phyloP scores from a whole-genome alignment of 345 rosid species.

The Zanthoxylum bungeanum region DNA sequence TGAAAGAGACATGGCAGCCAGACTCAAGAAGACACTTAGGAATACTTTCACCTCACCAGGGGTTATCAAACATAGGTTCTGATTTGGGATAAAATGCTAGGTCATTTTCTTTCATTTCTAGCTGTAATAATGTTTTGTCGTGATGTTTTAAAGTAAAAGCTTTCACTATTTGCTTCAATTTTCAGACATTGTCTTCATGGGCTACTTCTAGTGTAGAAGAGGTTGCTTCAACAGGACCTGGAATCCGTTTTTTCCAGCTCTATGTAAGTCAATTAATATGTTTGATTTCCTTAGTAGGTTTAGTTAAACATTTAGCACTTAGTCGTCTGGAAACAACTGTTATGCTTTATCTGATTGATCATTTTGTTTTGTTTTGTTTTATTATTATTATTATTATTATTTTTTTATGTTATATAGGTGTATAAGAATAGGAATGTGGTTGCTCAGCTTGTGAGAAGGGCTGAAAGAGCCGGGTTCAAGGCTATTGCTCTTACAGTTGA shows the following conservation, averaged over 20 bases:
- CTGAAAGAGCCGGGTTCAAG: constrained; percentile 90
- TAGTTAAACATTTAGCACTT: not conserved
- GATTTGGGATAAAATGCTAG: not conserved
- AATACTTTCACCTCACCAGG: not conserved
- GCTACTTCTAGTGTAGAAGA: constrained; percentile 91
- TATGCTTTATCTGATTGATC: constrained; percentile 15
- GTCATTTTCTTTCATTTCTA: not conserved
- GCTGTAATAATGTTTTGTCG: not conserved
- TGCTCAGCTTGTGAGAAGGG: constrained; percentile 85
- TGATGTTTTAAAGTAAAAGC: not conserved
- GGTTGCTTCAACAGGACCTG: constrained; percentile 93
- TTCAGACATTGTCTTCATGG: constrained; percentile 87
- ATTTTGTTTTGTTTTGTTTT: no score
- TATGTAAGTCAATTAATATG: constrained; percentile 44
- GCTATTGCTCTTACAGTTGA: constrained; percentile 96
- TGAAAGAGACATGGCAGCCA: not conserved
- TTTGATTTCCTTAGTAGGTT: not conserved
- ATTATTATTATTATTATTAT: no score
- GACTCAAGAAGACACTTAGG: not conserved
- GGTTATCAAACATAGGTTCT: not conserved
- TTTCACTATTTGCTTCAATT: constrained; percentile 9
- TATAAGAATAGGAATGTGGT: constrained; percentile 75
- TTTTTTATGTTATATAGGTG: constrained; percentile 40
- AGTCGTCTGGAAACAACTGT: not conserved
- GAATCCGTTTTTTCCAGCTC: constrained; percentile 84